Evolutionary conservation across 2,329 filamentous ascomycete species (phyloP), one percentile per base, ranked within the genome.

Genomic region (Thielaviopsis euricoi): DNA sequence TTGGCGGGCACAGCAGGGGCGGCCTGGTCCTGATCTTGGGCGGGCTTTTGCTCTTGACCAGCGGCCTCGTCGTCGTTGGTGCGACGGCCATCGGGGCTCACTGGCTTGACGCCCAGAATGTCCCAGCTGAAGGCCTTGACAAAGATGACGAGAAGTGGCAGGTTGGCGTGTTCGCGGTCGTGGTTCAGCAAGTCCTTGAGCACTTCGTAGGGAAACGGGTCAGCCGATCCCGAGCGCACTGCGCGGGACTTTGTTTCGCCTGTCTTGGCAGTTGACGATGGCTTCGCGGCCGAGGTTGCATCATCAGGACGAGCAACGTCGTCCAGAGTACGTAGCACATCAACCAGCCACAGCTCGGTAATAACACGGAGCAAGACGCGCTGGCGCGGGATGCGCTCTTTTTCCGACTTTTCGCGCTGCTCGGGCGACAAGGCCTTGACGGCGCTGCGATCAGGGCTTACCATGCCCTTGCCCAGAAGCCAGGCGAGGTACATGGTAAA

Each of bases 61-160:
- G 76, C 77, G 19, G 40, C 43, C 21, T 88, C 88, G 67, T 95
- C 89, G 57, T 89, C 88, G 61, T 89, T 83, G 12, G 80, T 83
- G 71, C 89, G 95, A 59, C 90, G 83, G n/a, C 86, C 83, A 61
- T 95, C 89, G 7, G 83, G 78, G 51, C 81, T 81, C 13, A 80
- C 73, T 29, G 82, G 73, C 65, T 84, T 89, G 25, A 90, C 81
- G 1, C 93, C 93, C 15, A 98, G 73, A 40, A 97, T 81, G 71
- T 98, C 94, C 90, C 91, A 98, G 62, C 86, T 85, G 66, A 97
- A 98, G 19, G 87, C 85, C 72, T 96, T 98, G 63, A 95, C 90
- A 66, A 98, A 98, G 15, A 95, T 79, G 55, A 97, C 93, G 6
- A 96, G 85, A 52, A 98, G 74, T 1, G 93, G 89, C 50, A 98